Conservation (phyloP, 2,329 filamentous ascomycete species). For the Xylariaceae sp. region DNA sequence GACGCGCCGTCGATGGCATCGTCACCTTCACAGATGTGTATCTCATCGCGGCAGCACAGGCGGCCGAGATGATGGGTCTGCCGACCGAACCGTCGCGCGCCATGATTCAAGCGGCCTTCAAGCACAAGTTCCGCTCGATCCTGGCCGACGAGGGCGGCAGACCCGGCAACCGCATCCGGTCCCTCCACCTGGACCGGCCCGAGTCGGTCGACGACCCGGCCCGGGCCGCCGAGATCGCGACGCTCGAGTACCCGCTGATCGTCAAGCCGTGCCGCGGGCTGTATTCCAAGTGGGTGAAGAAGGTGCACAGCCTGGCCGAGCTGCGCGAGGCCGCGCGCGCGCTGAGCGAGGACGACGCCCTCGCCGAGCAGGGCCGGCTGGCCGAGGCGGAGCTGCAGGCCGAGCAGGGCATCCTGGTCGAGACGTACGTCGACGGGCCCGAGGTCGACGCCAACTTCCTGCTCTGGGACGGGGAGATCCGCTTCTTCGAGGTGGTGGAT, state of each 20-base stretch:
- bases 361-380: background rate
- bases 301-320: background rate
- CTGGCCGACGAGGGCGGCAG: background rate
- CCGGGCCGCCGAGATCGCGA: background rate
- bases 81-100: background rate
- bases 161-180: background rate
- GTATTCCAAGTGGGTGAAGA: background rate
- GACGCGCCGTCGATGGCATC: background rate
- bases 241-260: background rate
- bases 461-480: slow-evolving; percentile 28
- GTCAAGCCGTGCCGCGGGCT: background rate
- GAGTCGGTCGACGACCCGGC: background rate
- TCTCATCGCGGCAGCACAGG: background rate
- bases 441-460: slow-evolving; percentile 36
- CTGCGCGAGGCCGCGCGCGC: background rate
- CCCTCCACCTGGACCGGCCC: background rate
- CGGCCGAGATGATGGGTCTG: background rate
- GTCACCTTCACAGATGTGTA: background rate
- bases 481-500: slow-evolving; percentile 32
- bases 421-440: slow-evolving; percentile 32
- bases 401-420: slow-evolving; percentile 27
- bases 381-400: background rate
- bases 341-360: background rate
- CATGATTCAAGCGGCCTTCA: background rate
- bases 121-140: background rate